Evolutionary conservation across 768 basidiomycete species (phyloP), one percentile per base, ranked within the genome.

Genomic region (Trametes cingulata): DNA sequence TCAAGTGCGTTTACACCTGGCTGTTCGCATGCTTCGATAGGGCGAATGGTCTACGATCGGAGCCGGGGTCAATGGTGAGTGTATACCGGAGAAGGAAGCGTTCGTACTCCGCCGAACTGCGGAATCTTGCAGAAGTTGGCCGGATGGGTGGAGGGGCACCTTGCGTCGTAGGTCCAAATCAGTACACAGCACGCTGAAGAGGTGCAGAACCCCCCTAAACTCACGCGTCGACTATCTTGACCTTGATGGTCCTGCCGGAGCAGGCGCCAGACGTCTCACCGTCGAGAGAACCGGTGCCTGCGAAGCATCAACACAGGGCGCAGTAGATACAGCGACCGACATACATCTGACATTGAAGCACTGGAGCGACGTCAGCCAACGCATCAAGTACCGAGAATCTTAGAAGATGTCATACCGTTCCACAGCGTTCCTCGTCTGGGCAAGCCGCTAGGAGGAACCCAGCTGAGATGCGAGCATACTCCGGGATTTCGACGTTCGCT

Each of bases 81-180:
- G 29, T 42, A 22, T 35, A 33, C 39, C 39, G 15, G 13, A 24
- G 17, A 14, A 20, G 15, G 10, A 19, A 36, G 48, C 9, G 35
- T 24, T 47, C 60, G 12, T 40, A 67, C 68, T 20, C 68, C 68
- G 24, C 68, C 68, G 35, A 66, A 71, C 43, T 67, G 59, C 53
- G 66, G 61, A 15, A 69, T 71, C 63, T 75, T 73, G 71, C 74
- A 74, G 62, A 68, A 75, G 61, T 75, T 75, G 37, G 63, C 72
- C n/a, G 71, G 71, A 52, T 75, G 74, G n/a, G 72, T 73, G 6
- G 70, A 69, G 10, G 74, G 74, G 50, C 74, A 75, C 27, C 68
- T 70, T 12, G 12, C 15, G 35, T 15, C 9, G 19, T 25, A 14
- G 25, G 46, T 5, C 29, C 29, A 10, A 33, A 10, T 33, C 29